These are phyloP conservation scores for Bruguiera parviflora DNA, from an alignment of 345 rosid species.

Conservation along the genomic window DNA sequence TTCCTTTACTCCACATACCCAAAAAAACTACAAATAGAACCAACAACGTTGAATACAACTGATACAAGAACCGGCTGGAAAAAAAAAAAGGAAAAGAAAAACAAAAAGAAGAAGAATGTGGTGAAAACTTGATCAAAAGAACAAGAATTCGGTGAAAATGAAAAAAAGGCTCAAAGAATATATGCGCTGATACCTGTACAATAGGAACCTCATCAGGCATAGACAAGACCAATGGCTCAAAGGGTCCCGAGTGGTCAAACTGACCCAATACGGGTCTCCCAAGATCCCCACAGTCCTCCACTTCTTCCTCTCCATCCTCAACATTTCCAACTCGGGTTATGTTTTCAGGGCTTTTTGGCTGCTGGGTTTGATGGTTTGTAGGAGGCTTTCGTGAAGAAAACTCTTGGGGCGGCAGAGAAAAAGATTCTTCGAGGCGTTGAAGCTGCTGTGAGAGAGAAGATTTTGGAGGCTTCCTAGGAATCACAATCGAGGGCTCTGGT, in stretches of 20 bases:
- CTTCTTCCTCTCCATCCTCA: constrained; percentile 28
- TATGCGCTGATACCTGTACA: constrained; percentile 46
- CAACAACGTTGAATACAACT: too few species aligned
- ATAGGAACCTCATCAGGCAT: constrained; percentile 51
- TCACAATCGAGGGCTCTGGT: constrained; percentile 24
- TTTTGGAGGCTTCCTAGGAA: constrained; percentile 76
- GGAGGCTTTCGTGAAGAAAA: constrained; percentile 19
- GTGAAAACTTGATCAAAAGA: not conserved
- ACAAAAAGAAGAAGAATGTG: too few species aligned
- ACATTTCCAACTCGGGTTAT: constrained; percentile 20
- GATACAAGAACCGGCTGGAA: too few species aligned
- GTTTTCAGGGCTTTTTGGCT: not conserved
- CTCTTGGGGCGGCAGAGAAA: constrained; percentile 28
- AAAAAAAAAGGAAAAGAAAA: too few species aligned
- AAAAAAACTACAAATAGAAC: too few species aligned
- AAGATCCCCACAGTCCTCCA: constrained; percentile 34
- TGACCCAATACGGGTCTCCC: constrained; percentile 57
- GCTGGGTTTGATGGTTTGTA: constrained; percentile 6
- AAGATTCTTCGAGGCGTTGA: constrained; percentile 62
- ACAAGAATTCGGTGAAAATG: not conserved
- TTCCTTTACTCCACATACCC: too few species aligned
- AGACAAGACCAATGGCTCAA: constrained; percentile 67
- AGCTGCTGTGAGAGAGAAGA: constrained; percentile 72
- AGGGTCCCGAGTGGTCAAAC: constrained; percentile 74
- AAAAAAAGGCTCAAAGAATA: not conserved